Percentiles rank a stretch among this genome's conserved stretches.
These are phyloP conservation scores for Quercus lobata DNA, from an alignment of 331 rosid species.

Conservation along the genomic window DNA sequence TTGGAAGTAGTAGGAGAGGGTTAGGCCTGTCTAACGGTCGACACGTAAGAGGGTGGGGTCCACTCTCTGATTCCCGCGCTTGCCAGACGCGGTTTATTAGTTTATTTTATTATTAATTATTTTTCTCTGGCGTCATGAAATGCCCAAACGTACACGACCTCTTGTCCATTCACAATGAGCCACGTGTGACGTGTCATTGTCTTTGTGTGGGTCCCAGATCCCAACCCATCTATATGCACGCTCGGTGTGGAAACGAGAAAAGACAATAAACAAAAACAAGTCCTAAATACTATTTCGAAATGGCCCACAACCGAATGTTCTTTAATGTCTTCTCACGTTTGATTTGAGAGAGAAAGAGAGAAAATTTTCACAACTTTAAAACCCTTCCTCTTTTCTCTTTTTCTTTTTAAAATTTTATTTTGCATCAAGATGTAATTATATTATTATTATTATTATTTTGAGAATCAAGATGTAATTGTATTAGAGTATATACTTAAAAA, in stretches of 20 bases:
- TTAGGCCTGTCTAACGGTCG: constrained; percentile 36
- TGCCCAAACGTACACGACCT: neutral
- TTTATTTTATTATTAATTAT: neutral
- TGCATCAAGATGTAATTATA: too few relatives aligned
- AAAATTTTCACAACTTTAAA: neutral
- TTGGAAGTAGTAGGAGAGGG: constrained; percentile 5
- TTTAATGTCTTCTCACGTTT: neutral
- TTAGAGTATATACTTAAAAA: too few relatives aligned
- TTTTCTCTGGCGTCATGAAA: constrained; percentile 6
- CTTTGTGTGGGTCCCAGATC: neutral
- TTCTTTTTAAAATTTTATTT: too few relatives aligned
- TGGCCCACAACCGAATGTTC: neutral
- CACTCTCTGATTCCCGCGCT: neutral
- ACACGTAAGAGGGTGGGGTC: constrained; percentile 7
- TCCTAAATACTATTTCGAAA: neutral
- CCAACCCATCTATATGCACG: neutral
- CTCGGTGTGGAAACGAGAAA: neutral
- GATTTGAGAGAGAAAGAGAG: neutral
- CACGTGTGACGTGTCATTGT: constrained; percentile 27
- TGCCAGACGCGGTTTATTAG: constrained; percentile 2
- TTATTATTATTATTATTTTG: too few relatives aligned
- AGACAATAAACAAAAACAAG: neutral
- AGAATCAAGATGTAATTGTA: too few relatives aligned
- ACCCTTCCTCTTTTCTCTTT: too few relatives aligned
- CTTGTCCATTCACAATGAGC: neutral